These are phyloP conservation scores for Suillus luteus DNA, from an alignment of 768 basidiomycete genomes.

Conservation along the genomic window DNA sequence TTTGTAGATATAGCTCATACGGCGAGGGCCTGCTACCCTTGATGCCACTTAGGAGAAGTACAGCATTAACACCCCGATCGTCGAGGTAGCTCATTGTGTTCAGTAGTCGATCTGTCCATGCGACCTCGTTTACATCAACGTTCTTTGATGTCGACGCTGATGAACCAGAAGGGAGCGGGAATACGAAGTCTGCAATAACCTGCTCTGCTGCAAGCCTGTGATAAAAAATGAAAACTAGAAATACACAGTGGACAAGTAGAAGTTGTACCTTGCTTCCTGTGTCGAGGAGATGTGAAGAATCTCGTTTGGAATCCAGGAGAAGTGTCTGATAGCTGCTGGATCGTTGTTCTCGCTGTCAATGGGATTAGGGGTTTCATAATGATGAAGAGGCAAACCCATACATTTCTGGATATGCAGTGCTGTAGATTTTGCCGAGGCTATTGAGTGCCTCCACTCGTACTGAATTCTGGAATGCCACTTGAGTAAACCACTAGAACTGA, in stretches of 20 bases:
- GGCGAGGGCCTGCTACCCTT: conserved; percentile 68
- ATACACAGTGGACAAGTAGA: background rate
- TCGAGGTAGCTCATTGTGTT: conserved; percentile 70
- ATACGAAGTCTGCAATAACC: conserved; percentile 69
- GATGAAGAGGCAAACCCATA: conserved; percentile 40
- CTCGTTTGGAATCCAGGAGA: conserved; percentile 89
- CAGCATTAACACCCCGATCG: conserved; percentile 53
- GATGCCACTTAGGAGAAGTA: conserved; percentile 65
- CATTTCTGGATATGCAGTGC: conserved; percentile 88
- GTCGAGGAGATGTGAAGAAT: conserved; percentile 60
- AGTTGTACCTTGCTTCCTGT: conserved; percentile 57
- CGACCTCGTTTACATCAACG: conserved; percentile 69
- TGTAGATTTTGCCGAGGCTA: conserved; percentile 76
- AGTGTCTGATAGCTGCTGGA: conserved; percentile 68
- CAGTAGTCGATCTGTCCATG: conserved; percentile 86
- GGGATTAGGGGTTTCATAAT: background rate
- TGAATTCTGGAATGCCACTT: conserved; percentile 40
- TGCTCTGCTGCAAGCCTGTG: conserved; percentile 63
- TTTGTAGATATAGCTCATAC: conserved; percentile 69
- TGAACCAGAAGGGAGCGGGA: conserved; percentile 69
- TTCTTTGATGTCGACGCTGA: conserved; percentile 46
- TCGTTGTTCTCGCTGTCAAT: conserved; percentile 75
- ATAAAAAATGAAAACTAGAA: conserved; percentile 8
- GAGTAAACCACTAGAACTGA: conserved; percentile 1
- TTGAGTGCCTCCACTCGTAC: conserved; percentile 79